Percentiles rank a stretch among this genome's conserved stretches.
These are phyloP conservation scores for Calycina herbarum DNA, from an alignment of 2,329 filamentous ascomycete genomes.

Conservation along the genomic window DNA sequence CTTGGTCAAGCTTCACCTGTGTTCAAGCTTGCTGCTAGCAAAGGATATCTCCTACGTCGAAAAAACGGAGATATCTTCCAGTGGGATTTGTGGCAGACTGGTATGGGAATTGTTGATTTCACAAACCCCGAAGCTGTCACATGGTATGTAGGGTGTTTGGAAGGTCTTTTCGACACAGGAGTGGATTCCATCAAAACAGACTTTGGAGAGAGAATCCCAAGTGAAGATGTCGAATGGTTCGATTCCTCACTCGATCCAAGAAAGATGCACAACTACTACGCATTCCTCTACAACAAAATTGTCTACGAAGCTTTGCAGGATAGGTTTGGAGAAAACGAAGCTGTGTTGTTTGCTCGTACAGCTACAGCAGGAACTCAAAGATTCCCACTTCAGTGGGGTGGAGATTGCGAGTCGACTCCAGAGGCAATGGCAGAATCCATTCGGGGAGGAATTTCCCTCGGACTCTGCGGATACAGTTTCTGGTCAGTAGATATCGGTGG, in stretches of 20 bases:
- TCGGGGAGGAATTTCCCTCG: constrained; percentile 57
- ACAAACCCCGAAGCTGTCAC: constrained; percentile 58
- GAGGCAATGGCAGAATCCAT: constrained; percentile 63
- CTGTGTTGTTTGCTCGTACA: constrained; percentile 58
- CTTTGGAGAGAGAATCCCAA: constrained; percentile 62
- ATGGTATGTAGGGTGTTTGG: constrained; percentile 56
- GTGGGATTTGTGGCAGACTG: constrained; percentile 65
- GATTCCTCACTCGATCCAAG: constrained; percentile 50
- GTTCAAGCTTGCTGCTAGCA: constrained; percentile 55
- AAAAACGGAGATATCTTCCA: constrained; percentile 61
- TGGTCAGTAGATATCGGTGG: constrained; percentile 65
- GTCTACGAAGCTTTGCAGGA: constrained; percentile 56
- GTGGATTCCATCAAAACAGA: constrained; percentile 65
- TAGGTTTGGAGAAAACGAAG: constrained; percentile 48
- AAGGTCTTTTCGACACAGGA: constrained; percentile 56
- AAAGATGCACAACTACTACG: constrained; percentile 65
- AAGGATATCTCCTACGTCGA: constrained; percentile 60
- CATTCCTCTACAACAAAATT: constrained; percentile 60
- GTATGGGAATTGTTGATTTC: constrained; percentile 64
- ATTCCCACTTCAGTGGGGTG: constrained; percentile 61
- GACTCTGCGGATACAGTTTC: constrained; percentile 58
- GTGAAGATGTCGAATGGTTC: constrained; percentile 53
- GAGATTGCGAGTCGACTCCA: constrained; percentile 62
- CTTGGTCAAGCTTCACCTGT: constrained; percentile 59
- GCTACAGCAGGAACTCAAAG: constrained; percentile 59